Evolutionary conservation across 441 rosid genomes (phyloP), one percentile per base, ranked within the genome.

Genomic region (Theobroma grandiflorum): DNA sequence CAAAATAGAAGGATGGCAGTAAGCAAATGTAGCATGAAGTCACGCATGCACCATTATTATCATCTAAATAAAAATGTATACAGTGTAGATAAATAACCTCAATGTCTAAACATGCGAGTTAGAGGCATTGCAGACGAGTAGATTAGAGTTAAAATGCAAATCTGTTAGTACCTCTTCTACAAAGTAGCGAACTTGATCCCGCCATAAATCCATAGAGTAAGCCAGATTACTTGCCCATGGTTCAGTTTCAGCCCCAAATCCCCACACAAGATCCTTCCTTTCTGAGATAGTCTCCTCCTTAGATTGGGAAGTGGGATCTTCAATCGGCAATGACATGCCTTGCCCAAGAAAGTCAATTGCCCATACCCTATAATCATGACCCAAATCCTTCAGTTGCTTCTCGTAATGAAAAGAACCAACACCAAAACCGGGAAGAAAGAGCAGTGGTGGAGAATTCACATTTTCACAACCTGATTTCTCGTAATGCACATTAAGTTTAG

Each of bases 341-440:
- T 96, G 99, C 6, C 99, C 99, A 8, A 96, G 91, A 89, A 96
- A 96, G 87, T 96, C 99, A 72, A 92, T 86, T 14, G 99, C 97
- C 97, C 96, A 95, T 22, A 93, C 98, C 88, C 98, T 82, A 82
- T 85, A 91, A 73, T 95, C 97, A 57, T 94, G 91, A 10, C 98
- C 99, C 45, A 96, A 87, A 88, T 92, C 98, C 82, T 84, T 89
- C 68, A 96, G 86, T 80, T 96, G 98, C 89, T 91, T 96, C 88
- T 91, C 97, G 37, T 90, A 94, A 83, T 96, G 99, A 83, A 96
- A 96, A 4, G 98, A 90, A 85, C 99, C 98, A 70, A 93, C 97
- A 66, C 99, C 98, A 80, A 96, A 96, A 75, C 99, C 98, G 40
- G 99, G 99, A 83, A 96, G 98, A 84, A 94, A 93, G 78, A 96